Evolutionary conservation across 495 filamentous ascomycete species (phyloP), one percentile per base, ranked within the genome.

Genomic region (Cryomyces antarcticus): DNA sequence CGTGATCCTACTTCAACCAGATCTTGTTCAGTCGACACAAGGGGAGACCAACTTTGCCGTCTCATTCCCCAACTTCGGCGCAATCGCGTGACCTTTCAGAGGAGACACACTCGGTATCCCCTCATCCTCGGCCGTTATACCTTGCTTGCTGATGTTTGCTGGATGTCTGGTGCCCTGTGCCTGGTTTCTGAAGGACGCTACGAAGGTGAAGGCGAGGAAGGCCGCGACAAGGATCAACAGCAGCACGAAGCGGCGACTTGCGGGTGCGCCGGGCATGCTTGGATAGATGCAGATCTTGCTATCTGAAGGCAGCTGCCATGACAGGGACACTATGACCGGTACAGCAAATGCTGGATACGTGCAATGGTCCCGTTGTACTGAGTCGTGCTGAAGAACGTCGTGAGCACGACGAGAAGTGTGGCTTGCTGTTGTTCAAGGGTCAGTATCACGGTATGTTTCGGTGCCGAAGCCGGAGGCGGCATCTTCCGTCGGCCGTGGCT

Each of bases 21-120:
- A 36, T 9, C 9, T 36, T 13, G 9, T 36, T 9, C 33, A 36
- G 12, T 9, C 3, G 1, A 36, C 12, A 9, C 33, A 10, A 36
- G 9, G 33, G 33, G 3, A 36, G 33, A 52, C 68, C 27, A 62
- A 80, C 78, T 88, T 97, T 30, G 74, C 69, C 0, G 89, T 97
- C 41, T 79, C 89, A 58, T 97, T 97, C 54, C 82, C 85, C 28
- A 96, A 68, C 52, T 84, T 85, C 9, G 84, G 80, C 60, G 86
- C 87, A 49, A 93, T 87, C 5, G 78, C 78, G 30, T 71, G 77
- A 37, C 89, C 89, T 42, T 74, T 73, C 41, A 93, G 63, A 24
- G 17, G 2, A 24, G 17, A 24, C 41, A 75, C 38, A 39, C 38
- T 39, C 33, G 33, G 33, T 36, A 36, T 36, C 33, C 2, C 33